These are phyloP conservation scores for Oemleria cerasiformis DNA, from an alignment of 306 rosid species.

Conservation along the genomic window DNA sequence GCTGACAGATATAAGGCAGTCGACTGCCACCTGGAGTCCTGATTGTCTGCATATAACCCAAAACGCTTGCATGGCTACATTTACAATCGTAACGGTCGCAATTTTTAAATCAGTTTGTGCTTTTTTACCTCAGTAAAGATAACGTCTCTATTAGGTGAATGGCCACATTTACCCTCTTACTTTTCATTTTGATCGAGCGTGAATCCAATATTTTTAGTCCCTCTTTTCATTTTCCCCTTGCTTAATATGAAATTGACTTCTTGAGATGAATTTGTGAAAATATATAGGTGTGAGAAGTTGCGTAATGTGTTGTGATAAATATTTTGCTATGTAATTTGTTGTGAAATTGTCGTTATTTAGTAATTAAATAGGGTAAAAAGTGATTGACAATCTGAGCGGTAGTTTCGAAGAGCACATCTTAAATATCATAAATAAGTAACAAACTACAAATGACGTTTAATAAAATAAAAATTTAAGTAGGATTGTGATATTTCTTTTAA, in stretches of 20 bases:
- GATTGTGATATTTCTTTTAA: no score
- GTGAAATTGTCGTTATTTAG: no score
- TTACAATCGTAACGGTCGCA: not conserved
- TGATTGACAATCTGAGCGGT: no score
- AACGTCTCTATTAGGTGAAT: not conserved
- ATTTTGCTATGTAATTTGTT: no score
- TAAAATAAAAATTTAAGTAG: no score
- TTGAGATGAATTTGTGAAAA: not conserved
- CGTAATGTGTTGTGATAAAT: no score
- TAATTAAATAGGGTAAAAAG: no score
- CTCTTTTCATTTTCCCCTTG: not conserved
- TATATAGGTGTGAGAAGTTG: no score
- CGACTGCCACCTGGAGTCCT: not conserved
- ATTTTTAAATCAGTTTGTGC: not conserved
- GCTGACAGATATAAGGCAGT: not conserved
- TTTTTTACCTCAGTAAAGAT: not conserved
- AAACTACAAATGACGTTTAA: no score
- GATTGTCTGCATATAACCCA: not conserved
- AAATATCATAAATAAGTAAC: no score
- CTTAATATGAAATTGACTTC: not conserved
- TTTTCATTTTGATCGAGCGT: not conserved
- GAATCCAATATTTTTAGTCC: no score
- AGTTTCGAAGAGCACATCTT: no score
- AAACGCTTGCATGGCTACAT: conserved; percentile 6
- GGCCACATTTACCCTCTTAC: not conserved